Base-by-base conservation (phyloP, 1,139 yeast species). In the Nakaseomyces sp. region DNA sequence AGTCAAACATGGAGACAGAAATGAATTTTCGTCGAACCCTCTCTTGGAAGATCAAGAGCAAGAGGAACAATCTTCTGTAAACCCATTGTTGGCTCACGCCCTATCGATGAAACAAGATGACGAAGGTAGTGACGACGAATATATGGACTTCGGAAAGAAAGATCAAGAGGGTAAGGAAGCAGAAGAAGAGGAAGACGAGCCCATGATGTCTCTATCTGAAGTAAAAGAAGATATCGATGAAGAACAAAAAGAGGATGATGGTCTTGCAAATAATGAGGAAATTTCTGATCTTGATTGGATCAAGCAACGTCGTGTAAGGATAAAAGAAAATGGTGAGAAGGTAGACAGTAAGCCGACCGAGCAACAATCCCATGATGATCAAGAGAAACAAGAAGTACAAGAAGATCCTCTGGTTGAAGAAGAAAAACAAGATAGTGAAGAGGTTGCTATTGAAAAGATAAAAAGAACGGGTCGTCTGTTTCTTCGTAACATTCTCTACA, bases 221-320 rank as follows among this genome's bases (percentile, higher is more conserved):
- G 57, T 47, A 9, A 36, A 38, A 17, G 46, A 43, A 6, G 53
- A 53, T n/a, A 42, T 42, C 25, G 52, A 48, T 15, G 46, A 47
- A 5, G 37, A 29, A 13, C 43, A 40, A 1, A 45, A 47, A 2
- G 56, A 48, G 5, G 55, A 55, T 24, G 64, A 59, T 12, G 45
- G 60, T 3, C 47, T 66, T 7, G 79, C 80, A 0, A 67, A 66
- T 20, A 76, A 77, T 50, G 78, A 75, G 45, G 69, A 64, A 20
- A 72, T 86, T 8, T 73, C 93, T 13, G 97, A 89, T 67, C 66
- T 85, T 46, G 96, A 89, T 50, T 89, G 98, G 98, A 73, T 91
- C 50, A 79, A 79, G 55, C 76, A 76, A 56, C 78, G 87, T 61
- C 74, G 94, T 63, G 77, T 74, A 17, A 77, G 94, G 58, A 85